Evolutionary conservation across 805 yeast genomes (phyloP), one percentile per base, ranked within the genome.

Genomic region (Candida fluviatilis): DNA sequence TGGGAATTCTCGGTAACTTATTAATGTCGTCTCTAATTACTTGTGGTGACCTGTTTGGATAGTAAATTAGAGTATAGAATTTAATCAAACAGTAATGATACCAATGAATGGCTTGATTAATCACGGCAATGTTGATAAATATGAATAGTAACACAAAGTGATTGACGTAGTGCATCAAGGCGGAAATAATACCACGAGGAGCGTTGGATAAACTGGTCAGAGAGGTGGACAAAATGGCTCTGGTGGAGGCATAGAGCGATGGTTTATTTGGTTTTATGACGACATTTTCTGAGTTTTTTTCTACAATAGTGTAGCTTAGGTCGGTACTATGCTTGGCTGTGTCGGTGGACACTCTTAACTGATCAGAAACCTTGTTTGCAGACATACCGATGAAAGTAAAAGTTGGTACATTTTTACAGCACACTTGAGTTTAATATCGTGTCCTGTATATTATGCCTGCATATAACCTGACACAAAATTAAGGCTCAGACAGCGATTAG

Each of bases 21-120:
- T 67, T 68, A 26, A 88, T 88, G 62, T 91, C 98, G 44, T 82
- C 82, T 47, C 95, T 78, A 46, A 91, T 88, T 39, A 89, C 66
- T 51, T 84, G 89, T 1, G 98, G 97, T 3, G 95, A 78, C 52
- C 76, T 79, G 21, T 83, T 73, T 13, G 73, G 73, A 48, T 81
- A 82, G 58, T 83, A 84, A 7, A 86, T 78, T 35, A 80, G 52
- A 36, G 77, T 79, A 38, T 79, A 64, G 34, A 82, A 66, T 51
- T 78, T 75, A 44, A 88, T 70, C 42, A 73, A 69, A 31, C 73
- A 47, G 44, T 70, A 70, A 51, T 82, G 74, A 55, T 69, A 72
- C 16, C 72, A 52, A 48, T 60, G 80, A 48, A 80, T 76, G 41
- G 64, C 50, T 37, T 75, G 69, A 41, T 86, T 70, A 46, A 67